These are phyloP conservation scores for Penicillium polonicum DNA, from an alignment of 2,329 filamentous ascomycete genomes.

Conservation along the genomic window DNA sequence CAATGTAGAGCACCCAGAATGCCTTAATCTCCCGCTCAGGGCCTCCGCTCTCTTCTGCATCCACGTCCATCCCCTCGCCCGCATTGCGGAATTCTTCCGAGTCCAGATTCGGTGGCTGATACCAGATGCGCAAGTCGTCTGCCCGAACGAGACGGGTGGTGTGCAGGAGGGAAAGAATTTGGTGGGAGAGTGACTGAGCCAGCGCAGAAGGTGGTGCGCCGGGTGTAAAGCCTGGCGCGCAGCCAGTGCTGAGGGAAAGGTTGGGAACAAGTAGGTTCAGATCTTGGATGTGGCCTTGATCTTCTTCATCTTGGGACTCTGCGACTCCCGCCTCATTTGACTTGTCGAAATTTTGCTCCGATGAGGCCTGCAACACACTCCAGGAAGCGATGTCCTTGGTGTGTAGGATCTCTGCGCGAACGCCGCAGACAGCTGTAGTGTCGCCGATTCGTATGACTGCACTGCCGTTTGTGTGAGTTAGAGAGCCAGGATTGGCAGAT, in stretches of 20 bases:
- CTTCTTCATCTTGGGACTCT: conserved; percentile 49
- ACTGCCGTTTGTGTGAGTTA: conserved; percentile 87
- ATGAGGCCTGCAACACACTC: conserved; percentile 37
- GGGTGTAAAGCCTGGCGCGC: conserved; percentile 79
- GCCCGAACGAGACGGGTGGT: conserved; percentile 65
- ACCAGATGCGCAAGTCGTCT: conserved; percentile 71
- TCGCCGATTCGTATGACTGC: conserved; percentile 84
- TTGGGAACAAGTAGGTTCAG: conserved; percentile 83
- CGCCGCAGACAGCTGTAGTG: conserved; percentile 91
- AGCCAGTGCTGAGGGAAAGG: conserved; percentile 87
- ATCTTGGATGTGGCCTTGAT: conserved; percentile 49
- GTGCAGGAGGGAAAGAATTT: conserved; percentile 74
- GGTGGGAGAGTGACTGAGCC: conserved; percentile 81
- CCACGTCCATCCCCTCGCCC: conserved; percentile 49
- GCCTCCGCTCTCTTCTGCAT: conserved; percentile 42
- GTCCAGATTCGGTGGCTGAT: conserved; percentile 50
- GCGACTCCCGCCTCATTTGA: conserved; percentile 17
- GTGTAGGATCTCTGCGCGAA: conserved; percentile 80
- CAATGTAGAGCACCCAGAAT: conserved; percentile 94
- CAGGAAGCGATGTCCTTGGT: conserved; percentile 67
- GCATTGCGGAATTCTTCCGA: conserved; percentile 36
- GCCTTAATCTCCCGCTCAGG: conserved; percentile 62
- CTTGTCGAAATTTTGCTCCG: conserved; percentile 38
- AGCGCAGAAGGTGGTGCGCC: conserved; percentile 75
- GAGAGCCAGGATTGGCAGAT: conserved; percentile 76